These are phyloP conservation scores for Penicillium pancosmium DNA, from an alignment of 495 filamentous ascomycete species.

Conservation along the genomic window DNA sequence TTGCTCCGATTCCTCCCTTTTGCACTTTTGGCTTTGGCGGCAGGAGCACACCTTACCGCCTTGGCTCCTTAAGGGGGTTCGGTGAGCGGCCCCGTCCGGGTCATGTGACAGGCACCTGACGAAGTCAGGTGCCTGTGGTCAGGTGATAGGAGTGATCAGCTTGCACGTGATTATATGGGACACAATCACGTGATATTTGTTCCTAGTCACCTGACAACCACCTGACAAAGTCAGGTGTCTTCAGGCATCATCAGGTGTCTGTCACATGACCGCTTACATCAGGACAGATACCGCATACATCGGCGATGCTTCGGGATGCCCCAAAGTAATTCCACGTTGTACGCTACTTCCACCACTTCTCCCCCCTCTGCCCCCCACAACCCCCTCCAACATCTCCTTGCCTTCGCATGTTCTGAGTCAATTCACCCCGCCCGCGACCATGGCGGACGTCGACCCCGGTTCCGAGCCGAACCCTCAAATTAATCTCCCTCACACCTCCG, in stretches of 20 bases:
- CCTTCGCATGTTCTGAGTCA: slow-evolving; percentile 14
- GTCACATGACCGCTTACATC: background rate
- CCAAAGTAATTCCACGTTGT: background rate
- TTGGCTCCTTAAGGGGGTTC: slow-evolving; percentile 18
- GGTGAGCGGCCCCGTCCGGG: slow-evolving; percentile 38
- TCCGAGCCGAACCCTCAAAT: slow-evolving; percentile 38
- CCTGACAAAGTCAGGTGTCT: background rate
- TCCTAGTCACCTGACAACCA: slow-evolving; percentile 19
- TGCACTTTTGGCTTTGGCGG: no score
- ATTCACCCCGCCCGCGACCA: slow-evolving; percentile 42
- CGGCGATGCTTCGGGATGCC: no score
- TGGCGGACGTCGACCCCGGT: slow-evolving; percentile 51
- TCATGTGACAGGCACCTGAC: slow-evolving; percentile 20
- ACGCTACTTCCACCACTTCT: background rate
- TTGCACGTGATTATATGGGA: no score
- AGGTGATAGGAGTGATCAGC: no score
- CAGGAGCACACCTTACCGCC: background rate
- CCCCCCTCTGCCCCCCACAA: background rate
- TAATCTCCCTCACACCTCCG: slow-evolving; percentile 20
- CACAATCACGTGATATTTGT: no score
- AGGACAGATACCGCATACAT: background rate
- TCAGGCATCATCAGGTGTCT: no score
- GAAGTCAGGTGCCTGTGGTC: background rate
- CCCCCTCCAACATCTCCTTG: background rate
- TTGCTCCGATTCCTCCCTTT: no score